Conservation (phyloP, 2,329 filamentous ascomycete genomes). For the Proliferodiscus dingleyae region DNA sequence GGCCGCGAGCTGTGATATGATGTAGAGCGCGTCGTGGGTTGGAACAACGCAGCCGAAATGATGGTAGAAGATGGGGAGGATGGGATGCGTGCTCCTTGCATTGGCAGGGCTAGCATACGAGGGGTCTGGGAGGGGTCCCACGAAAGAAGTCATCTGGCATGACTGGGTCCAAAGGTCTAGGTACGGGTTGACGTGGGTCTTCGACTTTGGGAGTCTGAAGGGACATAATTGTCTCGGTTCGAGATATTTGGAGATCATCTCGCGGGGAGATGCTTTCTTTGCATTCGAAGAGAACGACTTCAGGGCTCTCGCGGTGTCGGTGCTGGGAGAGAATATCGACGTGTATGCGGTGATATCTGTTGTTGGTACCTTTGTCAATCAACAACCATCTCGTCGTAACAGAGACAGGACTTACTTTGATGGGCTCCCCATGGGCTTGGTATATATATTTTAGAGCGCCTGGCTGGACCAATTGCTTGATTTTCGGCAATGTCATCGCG, state of each 20-base stretch:
- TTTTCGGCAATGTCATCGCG: slow-evolving; percentile 21
- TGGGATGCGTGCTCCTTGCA: slow-evolving; percentile 57
- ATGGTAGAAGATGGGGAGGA: slow-evolving; percentile 70
- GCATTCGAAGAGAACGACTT: slow-evolving; percentile 61
- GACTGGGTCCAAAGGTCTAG: slow-evolving; percentile 63
- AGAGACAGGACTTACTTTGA: slow-evolving; percentile 8
- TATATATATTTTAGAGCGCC: slow-evolving; percentile 22
- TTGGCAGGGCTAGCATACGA: slow-evolving; percentile 39
- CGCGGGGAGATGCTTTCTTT: slow-evolving; percentile 57
- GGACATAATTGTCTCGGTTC: slow-evolving; percentile 41
- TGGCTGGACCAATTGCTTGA: slow-evolving; percentile 14
- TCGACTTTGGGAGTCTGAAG: slow-evolving; percentile 43
- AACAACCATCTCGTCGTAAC: slow-evolving; percentile 5
- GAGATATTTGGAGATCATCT: slow-evolving; percentile 53
- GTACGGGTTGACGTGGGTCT: slow-evolving; percentile 57
- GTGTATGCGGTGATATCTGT: slow-evolving; percentile 63
- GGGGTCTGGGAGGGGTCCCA: slow-evolving; percentile 56
- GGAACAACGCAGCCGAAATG: slow-evolving; percentile 73
- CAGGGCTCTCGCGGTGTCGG: slow-evolving; percentile 56
- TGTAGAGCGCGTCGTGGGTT: slow-evolving; percentile 58
- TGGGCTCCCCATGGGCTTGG: slow-evolving; percentile 18
- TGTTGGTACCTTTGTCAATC: slow-evolving; percentile 20
- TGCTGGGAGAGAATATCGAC: slow-evolving; percentile 58
- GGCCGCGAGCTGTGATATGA: slow-evolving; percentile 50
- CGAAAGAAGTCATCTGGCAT: slow-evolving; percentile 50